phyloP scores from a whole-genome alignment of 331 rosid species.

The Quercus lobata region DNA sequence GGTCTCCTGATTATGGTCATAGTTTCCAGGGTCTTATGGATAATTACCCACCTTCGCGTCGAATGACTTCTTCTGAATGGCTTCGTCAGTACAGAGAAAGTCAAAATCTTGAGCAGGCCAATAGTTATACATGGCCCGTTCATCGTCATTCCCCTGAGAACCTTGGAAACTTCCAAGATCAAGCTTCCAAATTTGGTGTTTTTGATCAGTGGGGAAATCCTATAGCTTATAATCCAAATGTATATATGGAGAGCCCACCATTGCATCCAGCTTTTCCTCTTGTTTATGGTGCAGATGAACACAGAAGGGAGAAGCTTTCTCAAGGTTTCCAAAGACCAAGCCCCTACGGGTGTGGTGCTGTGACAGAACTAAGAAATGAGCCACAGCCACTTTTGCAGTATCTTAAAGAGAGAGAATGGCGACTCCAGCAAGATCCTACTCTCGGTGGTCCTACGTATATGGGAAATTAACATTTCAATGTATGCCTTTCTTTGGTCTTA shows the following conservation, averaged over 20 bases:
- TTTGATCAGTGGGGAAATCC: conserved; percentile 45
- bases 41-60: conserved; percentile 47
- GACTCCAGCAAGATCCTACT: conserved; percentile 60
- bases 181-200: conserved; percentile 37
- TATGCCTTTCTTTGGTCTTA: conserved; percentile 8
- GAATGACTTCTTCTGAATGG: conserved; percentile 95
- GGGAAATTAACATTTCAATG: conserved; percentile 43
- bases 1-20: conserved; percentile 39
- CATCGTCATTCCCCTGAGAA: conserved; percentile 32
- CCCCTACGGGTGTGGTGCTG: conserved; percentile 57
- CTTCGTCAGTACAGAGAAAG: conserved; percentile 81
- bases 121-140: conserved; percentile 36
- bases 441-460: conserved; percentile 52
- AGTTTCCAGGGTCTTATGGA: conserved; percentile 28
- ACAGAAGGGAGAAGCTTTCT: conserved; percentile 31
- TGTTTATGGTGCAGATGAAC: conserved; percentile 36
- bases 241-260: conserved; percentile 43
- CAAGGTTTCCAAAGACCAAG: conserved; percentile 57
- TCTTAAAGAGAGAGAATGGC: conserved; percentile 76
- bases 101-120: conserved; percentile 31
- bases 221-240: conserved; percentile 33
- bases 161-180: conserved; percentile 30
- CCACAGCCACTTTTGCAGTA: conserved; percentile 63
- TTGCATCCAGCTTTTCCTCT: conserved; percentile 45
- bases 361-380: conserved; percentile 57